Evolutionary conservation across 2,329 filamentous ascomycete species (phyloP), one percentile per base, ranked within the genome.

Genomic region (Fusarium buxicola): DNA sequence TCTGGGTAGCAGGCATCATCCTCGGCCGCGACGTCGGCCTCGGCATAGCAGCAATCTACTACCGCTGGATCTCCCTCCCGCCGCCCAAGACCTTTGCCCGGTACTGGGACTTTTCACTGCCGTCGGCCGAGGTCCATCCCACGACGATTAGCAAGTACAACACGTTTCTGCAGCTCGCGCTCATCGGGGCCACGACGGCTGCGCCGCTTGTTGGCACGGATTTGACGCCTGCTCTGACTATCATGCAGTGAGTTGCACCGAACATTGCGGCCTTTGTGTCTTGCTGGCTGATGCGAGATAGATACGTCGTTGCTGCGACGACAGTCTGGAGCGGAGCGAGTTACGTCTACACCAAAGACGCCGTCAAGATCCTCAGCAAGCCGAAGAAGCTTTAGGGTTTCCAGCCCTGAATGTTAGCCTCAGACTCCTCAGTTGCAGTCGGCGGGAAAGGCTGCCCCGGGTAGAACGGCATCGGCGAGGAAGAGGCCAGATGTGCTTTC

Each of bases 81-180:
- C 89, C 92, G 0, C 95, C 95, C 2, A 98, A 98, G 79, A 98
- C 95, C 0, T 92, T 97, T 77, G 79, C 85, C 15, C 84, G 95
- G 15, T 99, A 98, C 78, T 99, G 95, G 95, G 95, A 99, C 77
- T 98, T 99, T 74, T 94, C 91, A 4, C 84, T 99, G 12, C 95
- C 92, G 3, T 92, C 89, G 34, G 92, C 92, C 3, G 92, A 95
- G 77, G 92, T 96, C 7, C 89, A 87, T 58, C 92, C 92, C 1
- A 95, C 92, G 0, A 89, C 85, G 2, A 92, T 96, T 60, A 93
- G 90, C 77, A 96, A 96, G 80, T 89, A 93, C 77, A 99, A 99
- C 77, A 99, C 95, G 0, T 93, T 96, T 38, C 79, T 98, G 68
- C 95, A 99, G 75, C 81, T 99, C 16, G 87, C 89, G 5, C 84